A percentile compares a stretch with the other conserved stretches of the same genome.
Evolutionary conservation across 352 stramenopile species (phyloP).

Genomic region (Phytopythium kandeliae): DNA sequence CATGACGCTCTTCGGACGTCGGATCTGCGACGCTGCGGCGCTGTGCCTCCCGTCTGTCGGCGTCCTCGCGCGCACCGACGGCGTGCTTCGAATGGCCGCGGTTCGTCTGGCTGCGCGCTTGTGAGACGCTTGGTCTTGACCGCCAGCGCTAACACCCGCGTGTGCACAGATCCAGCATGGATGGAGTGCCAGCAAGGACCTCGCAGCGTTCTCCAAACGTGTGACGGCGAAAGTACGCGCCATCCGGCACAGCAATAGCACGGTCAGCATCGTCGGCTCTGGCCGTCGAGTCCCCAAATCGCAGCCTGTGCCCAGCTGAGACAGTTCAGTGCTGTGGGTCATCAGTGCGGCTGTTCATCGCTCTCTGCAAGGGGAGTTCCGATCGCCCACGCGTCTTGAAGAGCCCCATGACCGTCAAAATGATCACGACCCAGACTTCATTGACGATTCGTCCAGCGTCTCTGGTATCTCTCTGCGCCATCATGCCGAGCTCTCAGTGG

Average conservation of each 20-base stretch:
- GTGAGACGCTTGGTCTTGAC: no score
- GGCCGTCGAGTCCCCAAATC: neutral
- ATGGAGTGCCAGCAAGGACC: neutral
- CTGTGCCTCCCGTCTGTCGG: conserved; percentile 25
- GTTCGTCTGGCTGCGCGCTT: neutral
- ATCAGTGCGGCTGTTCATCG: no score
- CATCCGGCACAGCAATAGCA: neutral
- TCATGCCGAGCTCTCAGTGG: no score
- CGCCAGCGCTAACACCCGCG: neutral
- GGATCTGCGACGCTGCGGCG: conserved; percentile 25
- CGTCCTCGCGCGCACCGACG: neutral
- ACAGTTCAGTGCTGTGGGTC: no score
- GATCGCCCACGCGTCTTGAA: no score
- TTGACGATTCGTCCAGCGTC: no score
- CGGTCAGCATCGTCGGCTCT: neutral
- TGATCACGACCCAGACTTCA: no score
- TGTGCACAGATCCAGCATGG: neutral
- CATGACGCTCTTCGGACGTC: conserved; percentile 33
- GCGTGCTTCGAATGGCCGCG: neutral
- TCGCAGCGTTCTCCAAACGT: neutral
- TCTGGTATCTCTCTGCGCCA: no score
- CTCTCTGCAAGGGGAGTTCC: no score
- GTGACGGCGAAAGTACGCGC: neutral
- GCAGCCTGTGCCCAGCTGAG: neutral
- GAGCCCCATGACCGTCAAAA: no score